These are phyloP conservation scores for Myriosclerotinia curreyana DNA, from an alignment of 2,329 filamentous ascomycete species.

Conservation along the genomic window DNA sequence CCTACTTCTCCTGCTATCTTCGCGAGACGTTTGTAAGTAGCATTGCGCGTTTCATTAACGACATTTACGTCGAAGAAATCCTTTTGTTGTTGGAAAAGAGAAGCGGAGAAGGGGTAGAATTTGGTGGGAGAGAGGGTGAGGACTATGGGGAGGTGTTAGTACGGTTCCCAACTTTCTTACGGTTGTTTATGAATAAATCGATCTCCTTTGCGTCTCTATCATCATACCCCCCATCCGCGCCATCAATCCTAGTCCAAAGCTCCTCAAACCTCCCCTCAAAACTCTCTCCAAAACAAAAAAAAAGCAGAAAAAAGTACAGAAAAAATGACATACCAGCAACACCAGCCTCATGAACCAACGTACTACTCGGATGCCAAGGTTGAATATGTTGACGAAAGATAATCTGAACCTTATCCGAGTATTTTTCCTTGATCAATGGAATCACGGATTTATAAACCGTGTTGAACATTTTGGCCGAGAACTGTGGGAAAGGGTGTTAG, in stretches of 20 bases:
- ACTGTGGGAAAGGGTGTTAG: constrained; percentile 36
- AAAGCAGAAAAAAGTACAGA: too few species aligned
- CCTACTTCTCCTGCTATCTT: constrained; percentile 66
- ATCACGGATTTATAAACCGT: constrained; percentile 67
- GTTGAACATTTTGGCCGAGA: constrained; percentile 67
- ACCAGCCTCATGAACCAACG: constrained; percentile 76
- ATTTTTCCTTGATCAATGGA: constrained; percentile 61
- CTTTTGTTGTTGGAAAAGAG: constrained; percentile 60
- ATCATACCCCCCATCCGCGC: too few species aligned
- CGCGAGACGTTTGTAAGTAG: constrained; percentile 76
- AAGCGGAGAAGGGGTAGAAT: constrained; percentile 74
- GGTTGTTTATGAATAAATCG: neutral
- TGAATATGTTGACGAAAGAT: constrained; percentile 91
- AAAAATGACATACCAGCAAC: constrained; percentile 53
- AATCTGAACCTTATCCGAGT: constrained; percentile 60
- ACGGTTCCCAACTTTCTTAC: neutral
- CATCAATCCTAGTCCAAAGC: neutral
- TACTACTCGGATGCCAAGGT: constrained; percentile 90
- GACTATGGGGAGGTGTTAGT: neutral
- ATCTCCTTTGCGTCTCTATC: neutral
- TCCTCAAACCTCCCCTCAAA: neutral
- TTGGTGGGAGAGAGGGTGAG: constrained; percentile 48
- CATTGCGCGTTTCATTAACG: constrained; percentile 79
- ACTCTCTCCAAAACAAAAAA: too few species aligned
- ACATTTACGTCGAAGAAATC: constrained; percentile 83